Evolutionary conservation across 495 filamentous ascomycete genomes (phyloP), one percentile per base, ranked within the genome.

Genomic region (Copromyces sp.): DNA sequence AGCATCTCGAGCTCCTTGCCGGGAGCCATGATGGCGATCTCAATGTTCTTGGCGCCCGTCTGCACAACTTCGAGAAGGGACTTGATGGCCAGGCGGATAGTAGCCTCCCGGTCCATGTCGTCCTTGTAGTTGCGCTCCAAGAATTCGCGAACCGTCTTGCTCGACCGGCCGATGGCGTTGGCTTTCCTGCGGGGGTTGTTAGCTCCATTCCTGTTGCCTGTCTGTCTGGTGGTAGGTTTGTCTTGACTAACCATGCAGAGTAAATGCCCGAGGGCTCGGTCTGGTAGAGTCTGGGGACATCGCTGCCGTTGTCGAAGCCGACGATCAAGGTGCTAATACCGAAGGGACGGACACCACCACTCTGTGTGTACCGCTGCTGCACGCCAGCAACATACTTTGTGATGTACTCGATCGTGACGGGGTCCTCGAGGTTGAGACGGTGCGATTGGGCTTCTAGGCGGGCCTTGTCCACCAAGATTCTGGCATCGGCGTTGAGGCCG

Each of bases 41-140:
- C 95, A 78, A 99, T 99, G 82, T 99, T 99, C 89, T 99, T 99
- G 38, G 95, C 96, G 68, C 95, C 95, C 16, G 95, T 99, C 81
- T 99, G 95, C 72, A 99, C 95, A 69, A 99, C 95, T 84, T 99
- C 95, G 75, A 99, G 85, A 75, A 99, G 87, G 59, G 95, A 98
- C 87, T 98, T 98, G 86, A 98, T 94, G 20, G 95, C 94, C 76
- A 99, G 86, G 81, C 95, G 93, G 81, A 99, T 94, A n/a, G 95
- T 98, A 74, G 93, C 91, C 83, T 97, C 94, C 69, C 94, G 89
- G 81, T 97, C 92, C 94, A 98, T 97, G 47, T 93, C 94, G 74
- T 93, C 91, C 84, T 97, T 95, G 86, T 99, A 96, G 83, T 99
- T 97, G 77, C 95, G 89, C 83, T 99, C 95, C 73, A 99, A 87